A percentile compares a stretch with the other conserved stretches of the same genome.
Conservation (phyloP, 2,329 filamentous ascomycete species). For the Fusarium sarcochroum region DNA sequence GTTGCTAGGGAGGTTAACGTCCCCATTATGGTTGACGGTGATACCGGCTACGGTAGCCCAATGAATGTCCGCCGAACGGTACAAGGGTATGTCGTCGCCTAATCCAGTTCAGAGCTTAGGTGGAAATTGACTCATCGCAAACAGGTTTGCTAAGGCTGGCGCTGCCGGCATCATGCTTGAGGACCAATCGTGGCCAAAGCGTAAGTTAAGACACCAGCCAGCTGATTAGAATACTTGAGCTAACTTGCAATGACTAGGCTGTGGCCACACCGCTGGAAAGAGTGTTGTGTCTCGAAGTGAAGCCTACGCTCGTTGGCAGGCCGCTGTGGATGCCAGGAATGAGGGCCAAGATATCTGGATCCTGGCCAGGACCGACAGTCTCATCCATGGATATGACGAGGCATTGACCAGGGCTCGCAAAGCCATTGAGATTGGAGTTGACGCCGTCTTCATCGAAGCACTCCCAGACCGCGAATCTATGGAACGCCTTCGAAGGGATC, state of each 20-base stretch:
- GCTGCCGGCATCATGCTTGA: conserved; percentile 60
- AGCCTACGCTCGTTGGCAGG: conserved; percentile 61
- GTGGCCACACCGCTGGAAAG: conserved; percentile 61
- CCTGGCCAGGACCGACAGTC: conserved; percentile 60
- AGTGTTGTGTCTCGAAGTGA: conserved; percentile 60
- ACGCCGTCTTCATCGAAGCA: conserved; percentile 61
- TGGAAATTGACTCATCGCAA: not conserved
- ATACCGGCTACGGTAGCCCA: conserved; percentile 63
- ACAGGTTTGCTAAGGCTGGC: conserved; percentile 57
- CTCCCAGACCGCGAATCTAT: conserved; percentile 60
- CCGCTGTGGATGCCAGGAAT: conserved; percentile 61
- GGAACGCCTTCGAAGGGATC: conserved; percentile 54
- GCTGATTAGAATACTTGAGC: not conserved
- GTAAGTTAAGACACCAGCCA: conserved; percentile 47
- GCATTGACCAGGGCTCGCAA: conserved; percentile 58
- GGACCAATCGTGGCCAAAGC: conserved; percentile 64
- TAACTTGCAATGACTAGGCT: conserved; percentile 26
- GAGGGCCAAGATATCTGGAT: conserved; percentile 62
- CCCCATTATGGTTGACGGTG: conserved; percentile 61
- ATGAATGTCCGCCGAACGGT: conserved; percentile 63
- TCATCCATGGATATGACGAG: conserved; percentile 61
- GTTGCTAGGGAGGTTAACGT: conserved; percentile 54
- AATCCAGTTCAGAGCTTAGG: rapidly evolving
- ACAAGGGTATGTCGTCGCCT: conserved; percentile 42
- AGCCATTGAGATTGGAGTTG: conserved; percentile 60